Evolutionary conservation across 306 rosid genomes (phyloP).

Genomic region (Sicyos edulis): DNA sequence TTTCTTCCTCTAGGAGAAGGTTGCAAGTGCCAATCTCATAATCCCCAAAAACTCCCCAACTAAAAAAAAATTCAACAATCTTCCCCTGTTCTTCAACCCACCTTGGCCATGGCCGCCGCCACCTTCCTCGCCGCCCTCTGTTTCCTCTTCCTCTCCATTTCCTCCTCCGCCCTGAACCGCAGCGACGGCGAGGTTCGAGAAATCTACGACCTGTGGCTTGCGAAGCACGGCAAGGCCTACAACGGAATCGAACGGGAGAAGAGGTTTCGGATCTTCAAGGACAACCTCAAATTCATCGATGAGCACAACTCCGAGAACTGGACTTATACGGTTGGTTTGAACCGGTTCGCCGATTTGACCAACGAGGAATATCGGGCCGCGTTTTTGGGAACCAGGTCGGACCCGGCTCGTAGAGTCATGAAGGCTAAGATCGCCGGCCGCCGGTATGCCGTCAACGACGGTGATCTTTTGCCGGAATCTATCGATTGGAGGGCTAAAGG

Average conservation of each 20-base stretch:
- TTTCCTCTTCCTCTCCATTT: not conserved
- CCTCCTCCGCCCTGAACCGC: constrained; percentile 11
- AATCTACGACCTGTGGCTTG: constrained; percentile 58
- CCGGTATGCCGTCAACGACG: constrained; percentile 39
- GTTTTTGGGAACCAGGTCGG: constrained; percentile 47
- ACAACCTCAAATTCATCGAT: constrained; percentile 56
- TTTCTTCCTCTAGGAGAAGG: not conserved
- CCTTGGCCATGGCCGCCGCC: not conserved
- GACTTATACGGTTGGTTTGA: constrained; percentile 66
- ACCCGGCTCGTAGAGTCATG: constrained; percentile 45
- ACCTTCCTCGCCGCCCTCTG: not conserved
- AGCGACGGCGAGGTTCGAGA: constrained; percentile 45
- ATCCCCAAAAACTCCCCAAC: too few relatives aligned
- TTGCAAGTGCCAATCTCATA: too few relatives aligned
- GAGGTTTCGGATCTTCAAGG: constrained; percentile 68
- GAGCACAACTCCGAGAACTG: constrained; percentile 54
- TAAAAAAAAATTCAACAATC: not conserved
- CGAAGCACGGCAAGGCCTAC: constrained; percentile 47
- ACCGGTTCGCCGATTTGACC: constrained; percentile 67
- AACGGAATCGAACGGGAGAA: constrained; percentile 57
- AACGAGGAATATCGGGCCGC: constrained; percentile 62
- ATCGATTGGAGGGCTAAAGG: constrained; percentile 84
- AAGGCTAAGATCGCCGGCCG: constrained; percentile 45
- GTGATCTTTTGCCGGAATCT: constrained; percentile 46
- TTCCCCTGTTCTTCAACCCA: not conserved